These are phyloP conservation scores for Phanerodontia chrysosporium DNA, from an alignment of 768 basidiomycete genomes.

Conservation along the genomic window DNA sequence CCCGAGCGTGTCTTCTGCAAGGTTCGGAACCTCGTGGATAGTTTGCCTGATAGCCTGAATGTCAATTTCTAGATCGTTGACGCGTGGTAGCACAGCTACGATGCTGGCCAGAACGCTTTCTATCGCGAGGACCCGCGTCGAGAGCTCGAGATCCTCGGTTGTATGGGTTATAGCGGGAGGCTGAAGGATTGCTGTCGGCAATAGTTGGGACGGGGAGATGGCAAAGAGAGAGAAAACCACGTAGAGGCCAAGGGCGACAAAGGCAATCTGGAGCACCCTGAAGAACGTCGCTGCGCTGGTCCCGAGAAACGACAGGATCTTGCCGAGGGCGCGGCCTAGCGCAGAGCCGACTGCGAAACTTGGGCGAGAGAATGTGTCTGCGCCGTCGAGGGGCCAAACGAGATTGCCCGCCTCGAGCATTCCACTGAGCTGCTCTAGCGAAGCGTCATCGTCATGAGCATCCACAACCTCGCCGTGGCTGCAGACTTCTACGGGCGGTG, in stretches of 20 bases:
- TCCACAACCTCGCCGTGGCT: no score
- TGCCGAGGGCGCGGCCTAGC: conserved; percentile 42
- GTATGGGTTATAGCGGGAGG: conserved; percentile 52
- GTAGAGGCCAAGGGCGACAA: conserved; percentile 41
- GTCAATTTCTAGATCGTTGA: conserved; percentile 61
- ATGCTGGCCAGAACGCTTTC: conserved; percentile 62
- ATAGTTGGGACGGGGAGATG: conserved; percentile 22
- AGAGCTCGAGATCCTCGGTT: conserved; percentile 59
- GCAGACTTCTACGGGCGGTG: conserved; percentile 22
- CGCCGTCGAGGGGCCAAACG: conserved; percentile 23
- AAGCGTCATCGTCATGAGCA: conserved; percentile 40
- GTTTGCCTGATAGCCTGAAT: conserved; percentile 56
- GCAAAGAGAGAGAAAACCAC: conserved; percentile 42
- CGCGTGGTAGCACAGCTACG: conserved; percentile 48
- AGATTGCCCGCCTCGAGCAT: conserved; percentile 66
- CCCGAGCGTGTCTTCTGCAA: conserved; percentile 75
- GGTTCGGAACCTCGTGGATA: conserved; percentile 65
- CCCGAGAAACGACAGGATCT: conserved; percentile 23
- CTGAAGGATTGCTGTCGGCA: conserved; percentile 35
- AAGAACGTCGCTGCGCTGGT: conserved; percentile 28
- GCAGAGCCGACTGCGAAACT: conserved; percentile 42
- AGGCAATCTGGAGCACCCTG: conserved; percentile 35
- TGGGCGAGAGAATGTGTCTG: conserved; percentile 22
- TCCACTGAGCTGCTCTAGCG: conserved; percentile 35
- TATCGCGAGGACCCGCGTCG: conserved; percentile 55